A percentile compares a stretch with the other conserved stretches of the same genome.
Conservation (phyloP, 2,329 filamentous ascomycete genomes). For the Clonostachys byssicola region DNA sequence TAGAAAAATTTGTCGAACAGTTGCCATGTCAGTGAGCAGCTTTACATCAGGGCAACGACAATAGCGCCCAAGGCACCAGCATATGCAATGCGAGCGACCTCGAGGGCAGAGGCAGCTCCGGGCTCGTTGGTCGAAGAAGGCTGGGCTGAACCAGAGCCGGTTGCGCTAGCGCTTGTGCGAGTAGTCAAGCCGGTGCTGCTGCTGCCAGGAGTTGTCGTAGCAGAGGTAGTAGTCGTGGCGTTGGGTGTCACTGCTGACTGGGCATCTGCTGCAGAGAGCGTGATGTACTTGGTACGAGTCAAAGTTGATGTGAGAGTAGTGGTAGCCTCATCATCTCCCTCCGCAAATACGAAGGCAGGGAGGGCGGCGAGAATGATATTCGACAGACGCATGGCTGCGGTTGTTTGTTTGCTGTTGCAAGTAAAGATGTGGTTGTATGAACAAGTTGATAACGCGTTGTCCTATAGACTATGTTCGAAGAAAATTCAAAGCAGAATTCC, state of each 20-base stretch:
- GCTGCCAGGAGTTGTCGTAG: conserved; percentile 10
- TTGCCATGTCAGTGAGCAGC: background rate
- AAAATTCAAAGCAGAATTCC: too few relatives aligned
- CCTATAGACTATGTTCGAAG: too few relatives aligned
- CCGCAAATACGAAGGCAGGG: conserved; percentile 48
- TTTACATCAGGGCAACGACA: conserved; percentile 3
- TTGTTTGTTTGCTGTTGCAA: too few relatives aligned
- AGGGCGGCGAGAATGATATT: conserved; percentile 43
- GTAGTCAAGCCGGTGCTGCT: conserved; percentile 14
- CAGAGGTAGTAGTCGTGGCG: conserved; percentile 11
- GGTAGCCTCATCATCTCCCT: conserved; percentile 24
- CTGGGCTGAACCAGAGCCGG: background rate
- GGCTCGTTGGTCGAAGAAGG: background rate
- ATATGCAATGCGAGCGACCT: conserved; percentile 36
- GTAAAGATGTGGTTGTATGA: too few relatives aligned
- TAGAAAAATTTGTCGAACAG: background rate
- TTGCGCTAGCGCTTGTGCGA: background rate
- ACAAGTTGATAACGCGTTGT: too few relatives aligned
- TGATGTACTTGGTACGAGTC: conserved; percentile 46
- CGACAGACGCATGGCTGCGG: conserved; percentile 26
- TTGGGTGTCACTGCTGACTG: conserved; percentile 24
- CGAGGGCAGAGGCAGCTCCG: conserved; percentile 29
- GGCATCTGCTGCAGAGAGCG: conserved; percentile 35
- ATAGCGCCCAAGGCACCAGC: conserved; percentile 21
- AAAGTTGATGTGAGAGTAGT: conserved; percentile 45